Conservation (phyloP, 768 basidiomycete species). For the Cystobasidium onofrii region DNA sequence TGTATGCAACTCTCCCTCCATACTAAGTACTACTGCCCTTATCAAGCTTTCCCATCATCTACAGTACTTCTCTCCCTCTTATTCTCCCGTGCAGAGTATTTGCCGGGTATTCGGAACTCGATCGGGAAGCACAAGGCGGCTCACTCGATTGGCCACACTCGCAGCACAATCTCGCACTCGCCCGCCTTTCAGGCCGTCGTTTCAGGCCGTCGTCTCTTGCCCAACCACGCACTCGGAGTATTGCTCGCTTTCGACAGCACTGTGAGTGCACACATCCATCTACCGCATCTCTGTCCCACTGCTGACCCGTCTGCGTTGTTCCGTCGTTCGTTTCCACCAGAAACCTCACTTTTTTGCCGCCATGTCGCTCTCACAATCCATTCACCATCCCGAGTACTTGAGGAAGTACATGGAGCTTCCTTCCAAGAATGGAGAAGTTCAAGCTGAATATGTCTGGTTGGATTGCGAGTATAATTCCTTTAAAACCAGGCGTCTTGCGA, state of each 20-base stretch:
- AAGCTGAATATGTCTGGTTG: slow-evolving; percentile 8
- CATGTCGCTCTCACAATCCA: background rate
- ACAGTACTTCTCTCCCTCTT: background rate
- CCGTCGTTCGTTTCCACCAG: background rate
- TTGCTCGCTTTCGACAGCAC: background rate
- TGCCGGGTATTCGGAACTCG: background rate
- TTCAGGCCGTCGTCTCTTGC: background rate
- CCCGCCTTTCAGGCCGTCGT: background rate
- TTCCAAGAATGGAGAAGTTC: background rate
- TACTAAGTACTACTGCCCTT: background rate
- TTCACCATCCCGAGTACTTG: slow-evolving; percentile 2
- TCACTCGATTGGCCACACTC: background rate
- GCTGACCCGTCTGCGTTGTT: background rate
- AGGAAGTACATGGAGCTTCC: background rate
- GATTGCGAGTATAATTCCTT: background rate
- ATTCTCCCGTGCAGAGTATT: background rate
- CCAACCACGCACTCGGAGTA: background rate
- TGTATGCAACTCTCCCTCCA: too few species aligned
- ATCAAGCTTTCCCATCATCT: background rate
- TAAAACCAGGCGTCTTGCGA: background rate
- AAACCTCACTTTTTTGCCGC: background rate
- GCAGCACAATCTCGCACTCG: too few species aligned
- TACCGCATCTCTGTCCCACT: background rate
- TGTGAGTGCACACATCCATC: background rate
- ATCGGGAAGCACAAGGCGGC: background rate